Evolutionary conservation across 148 eudicot species (phyloP), one percentile per base, ranked within the genome.

Genomic region (Cornus suecica): DNA sequence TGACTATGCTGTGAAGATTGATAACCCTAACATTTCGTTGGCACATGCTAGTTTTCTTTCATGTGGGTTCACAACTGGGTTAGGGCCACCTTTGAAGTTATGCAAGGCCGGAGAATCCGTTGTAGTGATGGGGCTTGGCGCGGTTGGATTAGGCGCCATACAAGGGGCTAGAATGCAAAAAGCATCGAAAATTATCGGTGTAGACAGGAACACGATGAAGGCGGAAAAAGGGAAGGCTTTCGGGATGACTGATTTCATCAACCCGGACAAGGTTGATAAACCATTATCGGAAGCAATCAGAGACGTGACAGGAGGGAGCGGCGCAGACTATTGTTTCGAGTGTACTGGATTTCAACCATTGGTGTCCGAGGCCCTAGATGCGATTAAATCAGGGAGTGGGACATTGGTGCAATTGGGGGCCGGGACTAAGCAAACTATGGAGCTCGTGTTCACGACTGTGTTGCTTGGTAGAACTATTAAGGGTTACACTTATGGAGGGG

Each of bases 391-490:
- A 0, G 75, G 58, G 5, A 52, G 22, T 14, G 80, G 80, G 66
- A 77, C 74, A 58, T 8, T 75, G 37, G 32, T 73, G 18, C 48
- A 22, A 24, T 54, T 77, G 23, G 83, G 83, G 16, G 78, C 78
- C 68, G 76, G 83, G 41, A 52, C 54, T 60, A 16, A 60, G 25
- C 26, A 8, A 23, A 61, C 67, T 77, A 61, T 73, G 68, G 69
- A 77, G 62, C 26, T 77, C 42, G 41, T 27, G 9, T 77, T 69
- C 24, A 15, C 77, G 2, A 74, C 76, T 1, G 48, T 80, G 10
- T 65, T 80, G 72, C 65, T 72, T 52, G 83, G 83, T 51, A 73
- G 73, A 22, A 79, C 82, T 4, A 5, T 74, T 1, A 68, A 28
- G 58, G 77, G 76, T 7, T 74, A 78, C 2, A 30, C 60, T 66